Evolutionary conservation across 2,329 filamentous ascomycete species (phyloP).

Genomic region (Xylaria sp.): DNA sequence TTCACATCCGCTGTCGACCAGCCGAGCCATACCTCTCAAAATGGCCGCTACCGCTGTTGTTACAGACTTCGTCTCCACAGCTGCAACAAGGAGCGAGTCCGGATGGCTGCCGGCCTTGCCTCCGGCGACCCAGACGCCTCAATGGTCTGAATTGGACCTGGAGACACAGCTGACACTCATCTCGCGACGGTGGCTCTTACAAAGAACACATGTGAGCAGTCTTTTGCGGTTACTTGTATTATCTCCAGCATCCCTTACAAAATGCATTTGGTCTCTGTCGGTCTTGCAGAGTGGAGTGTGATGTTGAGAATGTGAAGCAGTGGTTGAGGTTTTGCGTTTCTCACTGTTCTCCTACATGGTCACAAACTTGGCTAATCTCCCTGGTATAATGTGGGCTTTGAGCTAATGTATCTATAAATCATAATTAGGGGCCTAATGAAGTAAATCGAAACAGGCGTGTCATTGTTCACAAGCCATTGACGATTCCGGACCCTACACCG

Average conservation of each 20-base stretch:
- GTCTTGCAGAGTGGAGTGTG: background rate
- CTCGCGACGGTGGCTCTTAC: constrained; percentile 55
- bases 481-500: constrained; percentile 50
- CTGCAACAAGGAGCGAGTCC: constrained; percentile 56
- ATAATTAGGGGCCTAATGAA: constrained; percentile 37
- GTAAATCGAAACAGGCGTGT: constrained; percentile 21
- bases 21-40: constrained; percentile 60
- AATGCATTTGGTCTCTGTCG: background rate
- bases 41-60: constrained; percentile 65
- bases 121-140: constrained; percentile 48
- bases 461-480: constrained; percentile 44
- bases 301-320: background rate
- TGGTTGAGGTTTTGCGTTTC: background rate
- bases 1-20: constrained; percentile 55
- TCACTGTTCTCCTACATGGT: background rate
- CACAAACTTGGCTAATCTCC: background rate
- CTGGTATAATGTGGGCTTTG: constrained; percentile 27
- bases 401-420: constrained; percentile 39
- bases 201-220: constrained; percentile 50
- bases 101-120: constrained; percentile 51
- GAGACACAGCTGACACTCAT: constrained; percentile 53
- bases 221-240: constrained; percentile 29
- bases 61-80: constrained; percentile 55
- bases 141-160: constrained; percentile 53
- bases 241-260: background rate